Base-by-base conservation (phyloP, 768 basidiomycete species). In the Pulveroboletus sp. region DNA sequence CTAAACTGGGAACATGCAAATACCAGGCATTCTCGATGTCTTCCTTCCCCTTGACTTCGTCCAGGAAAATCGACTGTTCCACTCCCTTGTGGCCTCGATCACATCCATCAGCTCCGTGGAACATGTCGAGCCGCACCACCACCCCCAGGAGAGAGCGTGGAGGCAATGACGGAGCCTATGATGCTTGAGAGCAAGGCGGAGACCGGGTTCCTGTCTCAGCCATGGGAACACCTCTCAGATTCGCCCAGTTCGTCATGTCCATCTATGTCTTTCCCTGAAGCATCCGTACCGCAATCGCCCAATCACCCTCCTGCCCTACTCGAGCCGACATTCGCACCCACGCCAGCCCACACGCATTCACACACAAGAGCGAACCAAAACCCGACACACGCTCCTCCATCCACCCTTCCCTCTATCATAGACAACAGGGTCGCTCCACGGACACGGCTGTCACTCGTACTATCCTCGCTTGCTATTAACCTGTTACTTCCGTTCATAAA, bases 401-500 rank as follows among this genome's bases (percentile, higher is more conserved):
- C 83, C 24, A 81, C 78, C 10, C 85, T 89, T 1, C 71, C 83
- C 16, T 77, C 85, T 27, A 78, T 91, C 40, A 88, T 89, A 67
- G 84, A 90, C 67, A 63, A 75, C 20, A 73, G 80, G 26, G 73
- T 92, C 41, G 80, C 86, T 32, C 73, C 74, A 43, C 79, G 79
- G 54, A 85, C 87, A 27, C 83, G 89, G 44, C 60, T 80, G 39
- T 80, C 77, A 34, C 87, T 90, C 9, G 64, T 89, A 44, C 67
- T 85, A 46, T 83, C 88, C 14, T 82, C 86, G 20, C 65, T 93
- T 54, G 86, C 86, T 23, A 88, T 95, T 64, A 94, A 95, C 64
- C 64, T 95, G 54, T 63, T 88, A 1, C 75, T 95, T 32, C 92
- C 92, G 0, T 95, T 95, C 67, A 78, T 95, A 8, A 95, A 94